Percentiles rank a stretch among this genome's conserved stretches.
Evolutionary conservation across 78 protist genomes (phyloP).

Genomic region (Cyanophora paradoxa): DNA sequence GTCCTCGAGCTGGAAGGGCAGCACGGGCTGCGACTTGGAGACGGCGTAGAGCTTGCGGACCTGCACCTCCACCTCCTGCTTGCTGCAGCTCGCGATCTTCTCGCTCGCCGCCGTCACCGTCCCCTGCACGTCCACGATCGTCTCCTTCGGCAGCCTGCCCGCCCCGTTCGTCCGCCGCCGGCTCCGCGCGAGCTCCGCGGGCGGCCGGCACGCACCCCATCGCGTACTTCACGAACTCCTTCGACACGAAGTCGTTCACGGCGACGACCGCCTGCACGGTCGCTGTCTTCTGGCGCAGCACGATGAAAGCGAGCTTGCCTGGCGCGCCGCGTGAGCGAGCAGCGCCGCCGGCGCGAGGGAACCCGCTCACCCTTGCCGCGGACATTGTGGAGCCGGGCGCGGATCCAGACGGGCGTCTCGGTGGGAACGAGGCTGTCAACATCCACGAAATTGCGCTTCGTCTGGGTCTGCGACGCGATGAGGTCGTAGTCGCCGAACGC

Average conservation of each 20-base stretch:
- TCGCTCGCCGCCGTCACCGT: conserved; percentile 26
- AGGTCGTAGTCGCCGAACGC: conserved; percentile 13
- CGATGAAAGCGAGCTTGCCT: conserved; percentile 64
- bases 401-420: conserved; percentile 35
- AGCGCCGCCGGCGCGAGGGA: neutral
- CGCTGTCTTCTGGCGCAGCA: conserved; percentile 55
- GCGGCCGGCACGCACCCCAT: too few relatives aligned
- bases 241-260: neutral
- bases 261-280: conserved; percentile 59
- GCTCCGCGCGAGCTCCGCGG: too few relatives aligned
- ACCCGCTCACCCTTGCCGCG: conserved; percentile 2
- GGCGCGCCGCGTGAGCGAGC: conserved; percentile 10
- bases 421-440: neutral
- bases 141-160: conserved; percentile 61
- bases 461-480: conserved; percentile 14
- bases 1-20: conserved; percentile 79
- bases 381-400: conserved; percentile 44
- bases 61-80: conserved; percentile 71
- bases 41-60: conserved; percentile 49
- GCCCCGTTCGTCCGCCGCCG: too few relatives aligned
- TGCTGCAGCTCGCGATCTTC: conserved; percentile 56
- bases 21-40: neutral
- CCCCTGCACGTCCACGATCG: conserved; percentile 82
- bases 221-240: conserved; percentile 22
- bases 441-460: conserved; percentile 2